Conservation (phyloP, 768 basidiomycete genomes). For the Amanita molliuscula region DNA sequence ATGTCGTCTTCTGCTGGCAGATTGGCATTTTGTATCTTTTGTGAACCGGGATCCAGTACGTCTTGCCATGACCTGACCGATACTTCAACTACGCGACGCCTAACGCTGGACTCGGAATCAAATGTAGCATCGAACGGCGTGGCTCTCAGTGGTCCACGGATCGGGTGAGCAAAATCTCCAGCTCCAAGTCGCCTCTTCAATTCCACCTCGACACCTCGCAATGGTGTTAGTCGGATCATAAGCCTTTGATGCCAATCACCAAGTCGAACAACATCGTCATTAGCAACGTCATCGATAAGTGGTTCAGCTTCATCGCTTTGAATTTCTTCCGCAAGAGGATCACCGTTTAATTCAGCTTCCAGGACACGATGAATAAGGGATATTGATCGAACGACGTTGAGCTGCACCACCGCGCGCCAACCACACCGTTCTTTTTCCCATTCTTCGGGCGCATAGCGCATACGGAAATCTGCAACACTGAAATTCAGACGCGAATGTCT, state of each 20-base stretch:
- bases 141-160: constrained; percentile 24
- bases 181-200: constrained; percentile 52
- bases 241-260: constrained; percentile 42
- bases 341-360: constrained; percentile 39
- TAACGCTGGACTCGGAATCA: constrained; percentile 13
- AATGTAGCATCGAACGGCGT: constrained; percentile 33
- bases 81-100: constrained; percentile 31
- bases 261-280: constrained; percentile 26
- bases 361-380: constrained; percentile 55
- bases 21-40: constrained; percentile 1
- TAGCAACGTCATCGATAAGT: constrained; percentile 24
- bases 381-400: constrained; percentile 69
- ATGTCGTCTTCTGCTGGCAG: constrained; percentile 18
- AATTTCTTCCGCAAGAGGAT: constrained; percentile 8
- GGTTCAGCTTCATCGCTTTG: constrained; percentile 4
- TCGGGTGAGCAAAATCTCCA: constrained; percentile 26
- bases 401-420: constrained; percentile 71
- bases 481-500: constrained; percentile 4
- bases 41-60: constrained; percentile 22
- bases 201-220: constrained; percentile 51
- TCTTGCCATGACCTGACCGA: constrained; percentile 45
- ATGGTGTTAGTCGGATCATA: constrained; percentile 51
- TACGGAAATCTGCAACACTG: constrained; percentile 49
- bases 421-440: constrained; percentile 62
- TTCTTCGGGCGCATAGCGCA: constrained; percentile 50